Conservation (phyloP, 352 stramenopile genomes). For the Albugo candida region DNA sequence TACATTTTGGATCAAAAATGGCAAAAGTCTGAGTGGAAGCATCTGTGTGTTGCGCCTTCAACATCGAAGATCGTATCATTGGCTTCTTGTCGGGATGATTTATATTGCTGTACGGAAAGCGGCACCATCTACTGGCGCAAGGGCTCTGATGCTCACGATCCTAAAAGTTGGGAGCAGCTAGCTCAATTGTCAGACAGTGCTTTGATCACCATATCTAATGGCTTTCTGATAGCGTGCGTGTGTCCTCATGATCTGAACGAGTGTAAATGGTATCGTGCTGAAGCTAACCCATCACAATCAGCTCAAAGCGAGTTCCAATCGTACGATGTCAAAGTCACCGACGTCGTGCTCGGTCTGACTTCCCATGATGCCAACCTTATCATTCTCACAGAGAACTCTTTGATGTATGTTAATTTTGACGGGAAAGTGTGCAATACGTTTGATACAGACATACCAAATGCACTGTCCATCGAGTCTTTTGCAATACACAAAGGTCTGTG, state of each 20-base stretch:
- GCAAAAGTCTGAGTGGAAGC: slow-evolving; percentile 22
- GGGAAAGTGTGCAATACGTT: slow-evolving; percentile 15
- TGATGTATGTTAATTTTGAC: slow-evolving; percentile 22
- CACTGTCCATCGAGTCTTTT: slow-evolving; percentile 3
- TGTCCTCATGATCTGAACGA: not conserved
- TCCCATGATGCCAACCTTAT: slow-evolving; percentile 65
- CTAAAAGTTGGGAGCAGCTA: slow-evolving; percentile 35
- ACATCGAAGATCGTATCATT: slow-evolving; percentile 25
- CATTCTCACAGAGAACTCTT: slow-evolving; percentile 19
- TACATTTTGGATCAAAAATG: slow-evolving; percentile 21
- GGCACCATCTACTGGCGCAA: slow-evolving; percentile 52
- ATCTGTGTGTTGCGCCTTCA: slow-evolving; percentile 23
- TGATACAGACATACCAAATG: not conserved
- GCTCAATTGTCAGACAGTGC: slow-evolving; percentile 18
- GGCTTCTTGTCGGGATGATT: slow-evolving; percentile 32
- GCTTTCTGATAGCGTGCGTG: slow-evolving; percentile 38
- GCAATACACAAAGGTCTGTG: slow-evolving; percentile 49
- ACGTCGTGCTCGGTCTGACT: slow-evolving; percentile 24
- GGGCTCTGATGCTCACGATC: slow-evolving; percentile 34
- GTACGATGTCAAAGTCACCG: slow-evolving; percentile 10
- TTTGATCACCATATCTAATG: slow-evolving; percentile 50
- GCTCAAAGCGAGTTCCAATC: slow-evolving; percentile 29
- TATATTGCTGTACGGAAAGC: slow-evolving; percentile 37
- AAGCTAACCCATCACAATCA: slow-evolving; percentile 21
- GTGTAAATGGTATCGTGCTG: slow-evolving; percentile 28